phyloP scores from a whole-genome alignment of 768 basidiomycete species.

The Lentinula edodes region DNA sequence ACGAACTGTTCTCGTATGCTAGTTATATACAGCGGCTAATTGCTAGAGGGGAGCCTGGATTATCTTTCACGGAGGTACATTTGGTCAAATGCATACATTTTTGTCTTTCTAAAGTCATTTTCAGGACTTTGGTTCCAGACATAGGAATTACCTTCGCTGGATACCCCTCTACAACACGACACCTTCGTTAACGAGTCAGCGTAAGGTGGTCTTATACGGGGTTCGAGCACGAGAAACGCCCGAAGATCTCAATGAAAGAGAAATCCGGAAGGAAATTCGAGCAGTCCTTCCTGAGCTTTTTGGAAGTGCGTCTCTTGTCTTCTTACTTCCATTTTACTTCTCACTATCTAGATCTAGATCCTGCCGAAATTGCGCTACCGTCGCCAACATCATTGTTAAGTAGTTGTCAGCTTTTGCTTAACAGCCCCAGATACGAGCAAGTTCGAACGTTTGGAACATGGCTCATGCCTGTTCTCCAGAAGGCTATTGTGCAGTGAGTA shows the following conservation, averaged over 20 bases:
- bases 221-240: slow-evolving; percentile 62
- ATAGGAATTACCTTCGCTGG: slow-evolving; percentile 64
- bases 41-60: slow-evolving; percentile 65
- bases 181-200: slow-evolving; percentile 58
- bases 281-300: slow-evolving; percentile 62
- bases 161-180: slow-evolving; percentile 64
- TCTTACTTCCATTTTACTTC: neutral
- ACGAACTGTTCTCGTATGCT: slow-evolving; percentile 68
- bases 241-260: slow-evolving; percentile 64
- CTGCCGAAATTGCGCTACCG: slow-evolving; percentile 15
- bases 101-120: neutral
- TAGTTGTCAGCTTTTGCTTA: slow-evolving; percentile 41
- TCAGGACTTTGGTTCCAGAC: slow-evolving; percentile 50
- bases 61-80: slow-evolving; percentile 49
- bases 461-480: slow-evolving; percentile 67
- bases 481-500: slow-evolving; percentile 44
- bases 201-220: slow-evolving; percentile 67
- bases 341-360: slow-evolving; percentile 22
- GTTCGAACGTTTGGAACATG: slow-evolving; percentile 64
- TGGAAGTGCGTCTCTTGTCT: slow-evolving; percentile 34
- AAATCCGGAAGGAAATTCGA: slow-evolving; percentile 68
- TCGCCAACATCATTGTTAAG: slow-evolving; percentile 34
- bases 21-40: slow-evolving; percentile 77
- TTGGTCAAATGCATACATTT: slow-evolving; percentile 1
- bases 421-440: slow-evolving; percentile 69